Evolutionary conservation across 1,139 yeast species (phyloP), one percentile per base, ranked within the genome.

Genomic region (Kazachstania sp.): DNA sequence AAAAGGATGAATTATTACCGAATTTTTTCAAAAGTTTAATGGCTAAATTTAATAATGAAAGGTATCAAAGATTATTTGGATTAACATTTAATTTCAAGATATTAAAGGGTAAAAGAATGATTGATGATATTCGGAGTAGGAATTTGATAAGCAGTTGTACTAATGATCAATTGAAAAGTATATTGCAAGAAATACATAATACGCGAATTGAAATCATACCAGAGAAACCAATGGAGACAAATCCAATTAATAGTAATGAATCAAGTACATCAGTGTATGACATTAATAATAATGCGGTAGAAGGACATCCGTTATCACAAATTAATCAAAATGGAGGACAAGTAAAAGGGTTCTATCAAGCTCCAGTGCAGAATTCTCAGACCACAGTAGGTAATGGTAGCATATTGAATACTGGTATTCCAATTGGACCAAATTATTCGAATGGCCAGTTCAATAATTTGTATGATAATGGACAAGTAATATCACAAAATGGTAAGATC

Each of bases 1-100:
- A 54, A 34, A 58, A 57, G 34, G 60, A 57, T 28, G 58, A 63
- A 18, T 35, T 63, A 23, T 50, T 40, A 39, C 28, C 37, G 3
- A 30, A 35, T 31, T 40, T 38, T 30, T 51, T 52, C 30, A 47
- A 51, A 39, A 47, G 52, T 39, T 42, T 48, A 9, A 49, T 54
- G n/a, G 35, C 46, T 2, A 47, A 46, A 12, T 45, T 48, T n/a
- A 26, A 51, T 19, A 49, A 55, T 35, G 51, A 56, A 16, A 48
- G 48, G 30, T 41, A 52, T n/a, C 46, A 51, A 5, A 50, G 54
- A 45, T 49, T 51, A 13, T 48, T 59, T 30, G 52, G 51, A 39
- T 52, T 52, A 50, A 51, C 57, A 5, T 49, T 57, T 29, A 50
- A 56, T 37, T 42, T 53, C 15, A 51, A 51, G 19, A 37, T 55